Base-by-base conservation (phyloP, 345 rosid species). In the Brassica nigra region DNA sequence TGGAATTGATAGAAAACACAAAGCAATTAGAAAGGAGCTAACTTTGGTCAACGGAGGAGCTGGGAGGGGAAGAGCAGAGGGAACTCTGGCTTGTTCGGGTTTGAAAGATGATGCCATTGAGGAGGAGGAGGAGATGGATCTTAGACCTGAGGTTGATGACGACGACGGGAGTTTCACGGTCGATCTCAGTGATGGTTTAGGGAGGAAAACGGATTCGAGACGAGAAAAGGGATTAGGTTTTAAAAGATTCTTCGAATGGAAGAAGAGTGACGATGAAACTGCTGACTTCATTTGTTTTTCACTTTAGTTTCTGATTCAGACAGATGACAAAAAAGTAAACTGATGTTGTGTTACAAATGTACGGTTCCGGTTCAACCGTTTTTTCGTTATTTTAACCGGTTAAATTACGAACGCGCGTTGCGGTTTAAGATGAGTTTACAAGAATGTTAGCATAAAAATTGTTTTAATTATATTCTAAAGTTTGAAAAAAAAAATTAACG, bases 71-170 rank as follows among this genome's bases (percentile, higher is more conserved):
- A 95, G 83, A 9, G 94, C 94, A 11, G 93, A 87, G 3, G 98
- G 98, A 47, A 77, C 82, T 84, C 99, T 83, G 29, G 99, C 90
- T 75, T 88, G 85, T 74, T 91, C 98, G 4, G 96, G 89, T 57
- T 86, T 89, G 88, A 89, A 93, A 79, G 93, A 87, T 15, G 93
- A 78, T 2, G 92, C 87, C 93, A 91, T 89, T n/a, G n/a, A n/a
- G 39, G 79, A 52, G 8, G 83, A 70, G 15, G 80, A 63, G 8
- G 83, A 70, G 15, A 70, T 44, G 42, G 80, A 79, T 37, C 76
- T 79, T 54, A 37, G 3, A 74, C 49, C 64, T 74, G 72, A 64
- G 55, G 75, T 75, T 72, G 84, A 59, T 8, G 66, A 70, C 33
- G 76, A 23, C 9, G 63, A 44, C 11, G 52, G 52, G 52, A 62